Base-by-base conservation (phyloP, 768 basidiomycete species). In the Butyriboletus loyo region DNA sequence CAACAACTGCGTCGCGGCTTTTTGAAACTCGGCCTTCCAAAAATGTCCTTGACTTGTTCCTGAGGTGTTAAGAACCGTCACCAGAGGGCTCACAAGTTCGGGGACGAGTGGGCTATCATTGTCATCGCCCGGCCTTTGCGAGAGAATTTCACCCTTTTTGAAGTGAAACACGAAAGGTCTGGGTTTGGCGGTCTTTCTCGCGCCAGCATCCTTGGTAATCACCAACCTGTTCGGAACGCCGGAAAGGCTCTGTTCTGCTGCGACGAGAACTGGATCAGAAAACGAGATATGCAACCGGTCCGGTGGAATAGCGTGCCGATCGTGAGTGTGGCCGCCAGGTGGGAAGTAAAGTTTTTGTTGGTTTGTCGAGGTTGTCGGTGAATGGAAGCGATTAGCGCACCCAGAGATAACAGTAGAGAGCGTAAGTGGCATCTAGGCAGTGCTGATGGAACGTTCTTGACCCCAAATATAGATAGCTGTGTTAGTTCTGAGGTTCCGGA, bases 251-350 rank as follows among this genome's bases (percentile, higher is more conserved):
- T 48, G 46, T 28, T 66, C 58, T 37, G 58, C 53, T 22, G 56
- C 56, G 46, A 57, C 50, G 48, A 66, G 58, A 31, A 63, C 56
- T 32, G 66, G 57, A 19, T 59, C 66, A 24, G 66, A 52, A 15
- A 65, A 28, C 5, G 64, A 67, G 25, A 59, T 50, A 8, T 51
- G 57, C 14, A 67, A n/a, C 40, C 52, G 57, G 40, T 57, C 45
- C 14, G 52, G 47, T 35, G 53, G 53, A 19, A 61, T 55, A 3
- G 31, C 28, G 39, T 46, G 55, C 24, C 34, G 48, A 21, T 58
- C 55, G 42, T 59, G 44, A 8, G 48, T 49, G 17, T 52, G 58
- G 15, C 56, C 46, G 28, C 52, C 54, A 2, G 56, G 63, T 4
- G 51, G 25, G 15, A 53, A 65, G 35, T 52, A 62, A 10, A 61